Base-by-base conservation (phyloP, 2,329 filamentous ascomycete species). In the Nemania sp. region DNA sequence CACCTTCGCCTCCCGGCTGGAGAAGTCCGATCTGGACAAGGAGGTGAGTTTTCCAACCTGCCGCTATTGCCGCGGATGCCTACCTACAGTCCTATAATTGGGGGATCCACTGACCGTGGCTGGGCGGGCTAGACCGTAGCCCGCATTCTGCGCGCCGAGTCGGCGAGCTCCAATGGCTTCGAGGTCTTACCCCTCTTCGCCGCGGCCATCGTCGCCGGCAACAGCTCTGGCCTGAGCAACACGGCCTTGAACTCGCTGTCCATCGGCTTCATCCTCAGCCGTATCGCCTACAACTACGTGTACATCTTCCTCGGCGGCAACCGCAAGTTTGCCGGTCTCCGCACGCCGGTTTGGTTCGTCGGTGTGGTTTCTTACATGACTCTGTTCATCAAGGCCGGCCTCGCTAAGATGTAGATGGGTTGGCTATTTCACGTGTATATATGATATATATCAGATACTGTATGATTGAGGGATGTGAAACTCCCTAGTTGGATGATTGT, bases 161-260 rank as follows among this genome's bases (percentile, higher is more conserved):
- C 75, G 5, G 73, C 71, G n/a, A 62, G 64, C 20, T 66, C 75
- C 5, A 77, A 78, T 41, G 75, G 67, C 24, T 72, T 78, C 56
- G 77, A 78, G 66, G 74, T 70, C n/a, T 73, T 78, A 27, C 74
- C 75, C 45, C 51, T 77, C 26, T 77, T 72, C 67, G 75, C 76
- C 5, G 77, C 77, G 1, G 76, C 74, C 29, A 68, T 78, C 20
- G 72, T 75, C 20, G 76, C 74, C 2, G 77, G 73, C 6, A 77
- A 78, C 60, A 64, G 72, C 7, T 73, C 71, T 3, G 70, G 71
- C 15, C 55, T 77, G 3, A 59, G 73, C 52, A 53, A 62, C 20
- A 27, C 20, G 6, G 69, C 66, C 35, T 20, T 78, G 43, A 77
- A 78, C 63, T 27, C 56, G 41, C 62, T 75, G 10, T 64, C 71